phyloP scores from a whole-genome alignment of 305 asterid genomes.

The Rubia peregrina region DNA sequence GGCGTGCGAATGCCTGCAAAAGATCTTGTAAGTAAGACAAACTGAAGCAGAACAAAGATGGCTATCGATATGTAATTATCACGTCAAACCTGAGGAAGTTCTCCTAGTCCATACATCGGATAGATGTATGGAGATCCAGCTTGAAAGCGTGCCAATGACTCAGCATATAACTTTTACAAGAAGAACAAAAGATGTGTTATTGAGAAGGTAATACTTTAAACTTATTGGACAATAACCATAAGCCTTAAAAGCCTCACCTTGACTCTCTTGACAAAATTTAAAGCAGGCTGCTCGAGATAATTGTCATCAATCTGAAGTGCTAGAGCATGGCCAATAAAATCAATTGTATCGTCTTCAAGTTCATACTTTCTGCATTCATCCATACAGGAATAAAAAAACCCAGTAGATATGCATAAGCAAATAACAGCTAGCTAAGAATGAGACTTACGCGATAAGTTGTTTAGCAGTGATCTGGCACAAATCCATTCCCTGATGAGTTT shows the following conservation, averaged over 20 bases:
- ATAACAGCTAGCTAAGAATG: slow-evolving; percentile 12
- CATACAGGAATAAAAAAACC: slow-evolving; percentile 7
- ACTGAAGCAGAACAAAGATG: slow-evolving; percentile 4
- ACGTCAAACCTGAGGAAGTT: slow-evolving; percentile 81
- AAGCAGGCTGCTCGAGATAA: slow-evolving; percentile 84
- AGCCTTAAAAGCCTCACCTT: slow-evolving; percentile 40
- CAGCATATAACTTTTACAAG: slow-evolving; percentile 73
- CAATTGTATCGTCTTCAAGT: slow-evolving; percentile 83
- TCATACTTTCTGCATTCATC: slow-evolving; percentile 67
- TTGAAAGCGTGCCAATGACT: slow-evolving; percentile 89
- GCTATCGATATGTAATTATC: slow-evolving; percentile 4
- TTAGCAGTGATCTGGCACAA: slow-evolving; percentile 54
- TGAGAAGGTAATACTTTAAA: no score
- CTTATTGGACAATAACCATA: slow-evolving; percentile 1
- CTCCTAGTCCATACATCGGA: slow-evolving; percentile 94
- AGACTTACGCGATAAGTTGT: slow-evolving; percentile 63
- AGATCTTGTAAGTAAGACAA: slow-evolving; percentile 6
- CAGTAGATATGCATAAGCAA: slow-evolving; percentile 9
- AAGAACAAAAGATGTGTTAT: background rate
- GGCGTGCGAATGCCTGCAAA: slow-evolving; percentile 89
- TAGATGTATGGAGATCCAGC: slow-evolving; percentile 95
- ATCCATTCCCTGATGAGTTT: slow-evolving; percentile 79
- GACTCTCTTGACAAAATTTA: slow-evolving; percentile 72
- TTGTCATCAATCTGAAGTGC: slow-evolving; percentile 69
- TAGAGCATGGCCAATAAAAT: slow-evolving; percentile 85